Percentiles rank a stretch among this genome's conserved stretches.
These are phyloP conservation scores for Ganoderma sinense DNA, from an alignment of 1,284 basidiomycete species.

Conservation along the genomic window DNA sequence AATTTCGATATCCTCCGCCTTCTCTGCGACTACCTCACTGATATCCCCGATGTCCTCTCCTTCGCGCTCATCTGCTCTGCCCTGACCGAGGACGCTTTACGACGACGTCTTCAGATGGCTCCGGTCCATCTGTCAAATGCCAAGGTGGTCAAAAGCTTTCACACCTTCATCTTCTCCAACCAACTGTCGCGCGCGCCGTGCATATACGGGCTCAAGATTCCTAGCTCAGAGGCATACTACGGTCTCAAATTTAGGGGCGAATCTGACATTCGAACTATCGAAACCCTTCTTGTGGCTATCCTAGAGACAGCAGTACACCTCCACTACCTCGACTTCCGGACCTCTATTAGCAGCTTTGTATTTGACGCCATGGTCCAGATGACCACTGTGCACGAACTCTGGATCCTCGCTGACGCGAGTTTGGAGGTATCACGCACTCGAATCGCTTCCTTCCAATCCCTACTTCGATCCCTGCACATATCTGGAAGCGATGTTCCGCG, in stretches of 20 bases:
- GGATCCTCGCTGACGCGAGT: too few relatives aligned
- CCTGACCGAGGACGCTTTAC: neutral
- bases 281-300: neutral
- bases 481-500: too few relatives aligned
- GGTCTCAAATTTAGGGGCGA: too few relatives aligned
- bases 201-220: neutral
- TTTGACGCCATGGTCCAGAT: too few relatives aligned
- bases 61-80: neutral
- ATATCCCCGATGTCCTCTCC: neutral
- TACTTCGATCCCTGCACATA: neutral
- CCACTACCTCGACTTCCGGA: neutral
- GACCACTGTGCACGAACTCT: neutral
- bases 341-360: too few relatives aligned
- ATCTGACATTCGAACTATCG: too few relatives aligned
- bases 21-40: neutral
- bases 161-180: neutral
- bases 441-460: neutral
- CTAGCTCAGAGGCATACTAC: too few relatives aligned
- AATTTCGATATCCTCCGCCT: neutral
- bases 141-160: neutral
- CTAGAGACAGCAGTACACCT: neutral
- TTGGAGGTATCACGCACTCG: too few relatives aligned
- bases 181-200: neutral
- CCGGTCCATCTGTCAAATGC: neutral
- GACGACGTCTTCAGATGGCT: neutral